These are phyloP conservation scores for Mortierella sp. DNA, from an alignment of 371 early-diverging fungal species.

Conservation along the genomic window DNA sequence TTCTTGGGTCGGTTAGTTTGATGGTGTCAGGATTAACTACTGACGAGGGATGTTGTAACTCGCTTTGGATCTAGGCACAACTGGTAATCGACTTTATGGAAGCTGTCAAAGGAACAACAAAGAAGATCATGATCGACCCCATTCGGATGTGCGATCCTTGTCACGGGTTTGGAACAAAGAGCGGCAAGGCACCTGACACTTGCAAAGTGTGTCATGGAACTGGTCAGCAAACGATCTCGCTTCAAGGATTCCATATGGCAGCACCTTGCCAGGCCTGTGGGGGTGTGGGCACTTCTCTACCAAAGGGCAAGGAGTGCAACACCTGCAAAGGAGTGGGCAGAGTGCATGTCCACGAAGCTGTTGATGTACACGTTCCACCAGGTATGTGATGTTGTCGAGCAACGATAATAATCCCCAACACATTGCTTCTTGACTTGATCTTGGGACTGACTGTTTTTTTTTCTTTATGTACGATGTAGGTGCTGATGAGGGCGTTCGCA, in stretches of 20 bases:
- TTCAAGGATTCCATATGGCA: conserved; percentile 89
- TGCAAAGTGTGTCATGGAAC: conserved; percentile 87
- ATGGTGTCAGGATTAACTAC: background rate
- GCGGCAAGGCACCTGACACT: conserved; percentile 70
- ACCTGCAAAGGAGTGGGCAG: conserved; percentile 86
- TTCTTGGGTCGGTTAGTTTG: background rate
- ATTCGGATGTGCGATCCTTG: conserved; percentile 81
- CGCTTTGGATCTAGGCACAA: conserved; percentile 40
- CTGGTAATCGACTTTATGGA: conserved; percentile 87
- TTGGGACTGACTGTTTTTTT: background rate
- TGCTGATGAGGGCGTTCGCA: conserved; percentile 76
- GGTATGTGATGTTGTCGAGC: conserved; percentile 58
- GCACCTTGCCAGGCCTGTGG: conserved; percentile 84
- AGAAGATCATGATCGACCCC: conserved; percentile 68
- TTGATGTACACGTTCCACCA: conserved; percentile 84
- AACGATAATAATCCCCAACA: background rate
- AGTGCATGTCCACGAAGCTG: conserved; percentile 74
- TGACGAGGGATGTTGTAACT: background rate
- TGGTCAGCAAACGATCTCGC: conserved; percentile 72
- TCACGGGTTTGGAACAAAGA: conserved; percentile 81
- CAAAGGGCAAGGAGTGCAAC: conserved; percentile 74
- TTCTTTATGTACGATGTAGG: conserved; percentile 49
- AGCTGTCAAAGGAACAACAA: conserved; percentile 82
- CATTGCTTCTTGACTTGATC: background rate
- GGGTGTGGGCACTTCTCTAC: conserved; percentile 81